phyloP scores from a whole-genome alignment of 2,329 filamentous ascomycete species.

The Ophiobolus disseminans region DNA sequence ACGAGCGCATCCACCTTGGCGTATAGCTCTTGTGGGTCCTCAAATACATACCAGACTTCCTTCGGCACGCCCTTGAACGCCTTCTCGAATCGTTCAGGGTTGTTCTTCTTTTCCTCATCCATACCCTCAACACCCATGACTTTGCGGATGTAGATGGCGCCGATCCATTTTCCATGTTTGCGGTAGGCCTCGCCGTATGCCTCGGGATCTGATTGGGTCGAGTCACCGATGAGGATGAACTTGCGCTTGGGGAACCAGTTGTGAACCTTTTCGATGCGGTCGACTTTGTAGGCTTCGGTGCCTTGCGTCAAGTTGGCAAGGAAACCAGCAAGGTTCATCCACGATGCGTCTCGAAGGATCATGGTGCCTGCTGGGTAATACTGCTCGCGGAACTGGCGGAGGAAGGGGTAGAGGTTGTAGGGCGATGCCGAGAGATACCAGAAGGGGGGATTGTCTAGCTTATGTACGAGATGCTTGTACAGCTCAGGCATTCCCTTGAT shows the following conservation, averaged over 20 bases:
- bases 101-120: slow-evolving; percentile 72
- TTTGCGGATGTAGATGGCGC: slow-evolving; percentile 83
- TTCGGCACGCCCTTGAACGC: slow-evolving; percentile 79
- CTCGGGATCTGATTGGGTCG: slow-evolving; percentile 89
- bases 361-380: slow-evolving; percentile 81
- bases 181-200: slow-evolving; percentile 81
- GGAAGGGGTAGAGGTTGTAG: slow-evolving; percentile 91
- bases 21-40: slow-evolving; percentile 71
- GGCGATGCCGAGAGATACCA: slow-evolving; percentile 95
- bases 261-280: slow-evolving; percentile 79
- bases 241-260: slow-evolving; percentile 78
- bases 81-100: slow-evolving; percentile 75
- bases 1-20: slow-evolving; percentile 46
- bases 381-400: slow-evolving; percentile 73
- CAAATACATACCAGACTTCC: slow-evolving; percentile 81
- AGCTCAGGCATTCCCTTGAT: slow-evolving; percentile 84
- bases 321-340: slow-evolving; percentile 83
- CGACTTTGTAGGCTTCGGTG: slow-evolving; percentile 85
- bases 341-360: slow-evolving; percentile 83
- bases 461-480: slow-evolving; percentile 69
- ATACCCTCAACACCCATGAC: slow-evolving; percentile 79
- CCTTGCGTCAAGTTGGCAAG: slow-evolving; percentile 79
- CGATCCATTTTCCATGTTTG: slow-evolving; percentile 76
- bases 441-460: slow-evolving; percentile 71
- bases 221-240: slow-evolving; percentile 87